Percentiles rank a stretch among this genome's conserved stretches.
These are phyloP conservation scores for Colletotrichum lentis DNA, from an alignment of 2,329 filamentous ascomycete species.

Conservation along the genomic window DNA sequence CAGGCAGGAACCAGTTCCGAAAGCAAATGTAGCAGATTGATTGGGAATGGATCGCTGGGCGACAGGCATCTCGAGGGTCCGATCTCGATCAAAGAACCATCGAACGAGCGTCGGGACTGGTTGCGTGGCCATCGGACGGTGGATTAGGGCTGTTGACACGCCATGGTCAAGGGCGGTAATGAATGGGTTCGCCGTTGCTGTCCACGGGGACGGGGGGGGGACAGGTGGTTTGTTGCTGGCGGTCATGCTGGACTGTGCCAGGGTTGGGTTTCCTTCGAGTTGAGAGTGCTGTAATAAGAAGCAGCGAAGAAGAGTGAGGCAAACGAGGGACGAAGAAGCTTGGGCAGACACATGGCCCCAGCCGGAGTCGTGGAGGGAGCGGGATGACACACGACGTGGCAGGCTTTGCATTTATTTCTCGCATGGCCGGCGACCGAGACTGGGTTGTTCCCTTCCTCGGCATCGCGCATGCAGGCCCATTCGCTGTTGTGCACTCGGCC, in stretches of 20 bases:
- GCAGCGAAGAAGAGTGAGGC: not conserved
- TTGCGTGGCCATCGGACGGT: constrained; percentile 29
- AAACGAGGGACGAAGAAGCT: constrained; percentile 21
- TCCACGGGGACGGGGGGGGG: not conserved
- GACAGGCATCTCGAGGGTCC: constrained; percentile 9
- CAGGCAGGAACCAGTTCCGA: constrained; percentile 21
- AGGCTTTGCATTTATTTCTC: constrained; percentile 36
- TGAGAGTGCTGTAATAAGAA: not conserved
- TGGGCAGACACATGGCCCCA: constrained; percentile 9
- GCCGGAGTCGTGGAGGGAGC: constrained; percentile 33
- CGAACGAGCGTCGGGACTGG: constrained; percentile 13
- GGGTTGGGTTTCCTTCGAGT: constrained; percentile 22
- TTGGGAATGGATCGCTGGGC: constrained; percentile 26
- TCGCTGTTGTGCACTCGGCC: constrained; percentile 25
- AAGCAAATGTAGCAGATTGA: constrained; percentile 9
- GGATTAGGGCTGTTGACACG: constrained; percentile 25
- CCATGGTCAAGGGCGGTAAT: constrained; percentile 29
- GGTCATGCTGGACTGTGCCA: constrained; percentile 11
- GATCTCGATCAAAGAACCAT: constrained; percentile 32
- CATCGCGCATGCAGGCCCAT: constrained; percentile 26
- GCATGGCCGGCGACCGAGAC: constrained; percentile 16
- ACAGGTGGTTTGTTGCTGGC: constrained; percentile 18
- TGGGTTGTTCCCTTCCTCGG: constrained; percentile 29
- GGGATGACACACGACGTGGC: constrained; percentile 36
- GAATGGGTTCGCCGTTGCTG: not conserved